Conservation (phyloP, 2,329 filamentous ascomycete genomes). For the Fusarium floridanum region DNA sequence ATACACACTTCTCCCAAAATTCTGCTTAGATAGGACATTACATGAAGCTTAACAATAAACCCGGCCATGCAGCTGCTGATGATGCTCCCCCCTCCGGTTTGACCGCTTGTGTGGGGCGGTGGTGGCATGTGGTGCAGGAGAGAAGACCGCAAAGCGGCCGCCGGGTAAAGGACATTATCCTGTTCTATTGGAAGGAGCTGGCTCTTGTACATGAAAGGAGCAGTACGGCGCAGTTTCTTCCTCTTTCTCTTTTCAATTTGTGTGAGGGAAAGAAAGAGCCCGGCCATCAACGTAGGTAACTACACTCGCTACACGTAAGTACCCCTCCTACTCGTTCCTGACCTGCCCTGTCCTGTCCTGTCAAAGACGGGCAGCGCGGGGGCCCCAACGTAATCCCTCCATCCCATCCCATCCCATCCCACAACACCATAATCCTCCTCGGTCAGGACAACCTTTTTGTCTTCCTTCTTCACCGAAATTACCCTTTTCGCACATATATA, state of each 20-base stretch:
- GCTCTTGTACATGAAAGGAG: not conserved
- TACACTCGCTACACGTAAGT: not conserved
- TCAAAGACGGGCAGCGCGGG: constrained; percentile 19
- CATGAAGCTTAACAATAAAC: not conserved
- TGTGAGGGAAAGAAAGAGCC: not conserved
- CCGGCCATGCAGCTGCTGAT: not conserved
- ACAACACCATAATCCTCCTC: constrained; percentile 31
- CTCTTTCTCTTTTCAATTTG: not conserved
- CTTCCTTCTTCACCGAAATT: not conserved
- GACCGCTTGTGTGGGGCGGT: not conserved
- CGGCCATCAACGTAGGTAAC: not conserved
- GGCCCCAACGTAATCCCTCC: constrained; percentile 36
- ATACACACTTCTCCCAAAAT: not conserved
- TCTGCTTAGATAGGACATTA: not conserved
- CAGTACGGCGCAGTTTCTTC: not conserved
- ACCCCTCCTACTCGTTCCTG: constrained; percentile 8
- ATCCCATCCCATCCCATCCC: not conserved
- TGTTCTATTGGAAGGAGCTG: not conserved
- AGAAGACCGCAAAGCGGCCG: constrained; percentile 5
- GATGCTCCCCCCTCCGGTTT: not conserved
- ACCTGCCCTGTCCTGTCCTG: constrained; percentile 3
- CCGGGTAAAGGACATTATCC: not conserved
- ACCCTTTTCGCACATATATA: not conserved
- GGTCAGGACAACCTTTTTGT: constrained; percentile 17
- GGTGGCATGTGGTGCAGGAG: not conserved